Evolutionary conservation across 148 eudicot genomes (phyloP), one percentile per base, ranked within the genome.

Genomic region (Linanthus parryae): DNA sequence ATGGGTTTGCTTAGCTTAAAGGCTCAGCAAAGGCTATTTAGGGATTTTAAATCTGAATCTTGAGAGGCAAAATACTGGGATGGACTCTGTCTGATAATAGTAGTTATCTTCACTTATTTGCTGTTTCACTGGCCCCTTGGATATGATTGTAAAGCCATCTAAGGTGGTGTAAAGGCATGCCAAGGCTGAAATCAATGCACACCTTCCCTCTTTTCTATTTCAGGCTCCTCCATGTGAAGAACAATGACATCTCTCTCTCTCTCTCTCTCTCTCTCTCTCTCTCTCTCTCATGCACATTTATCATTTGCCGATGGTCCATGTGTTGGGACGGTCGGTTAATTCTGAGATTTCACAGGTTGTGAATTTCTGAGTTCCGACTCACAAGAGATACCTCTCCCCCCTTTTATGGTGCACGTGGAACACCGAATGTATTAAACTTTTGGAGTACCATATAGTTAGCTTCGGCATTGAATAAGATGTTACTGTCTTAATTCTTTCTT

Each of bases 1-100:
- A n/a, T 2, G 24, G 40, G 53, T 18, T 66, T 50, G 54, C 61
- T 52, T 61, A 58, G 65, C 72, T 66, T 68, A 29, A 73, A 68
- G 73, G 65, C 44, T 8, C 73, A 68, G 70, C 69, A 73, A 68
- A 55, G 73, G 44, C 35, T 27, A 10, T 27, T 25, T 20, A 39
- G 46, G 15, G 25, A 13, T 7, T 12, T 5, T 37, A 2, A 8
- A n/a, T n/a, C n/a, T n/a, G n/a, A n/a, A n/a, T n/a, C n/a, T n/a
- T n/a, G n/a, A n/a, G n/a, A n/a, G n/a, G n/a, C n/a, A n/a, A n/a
- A n/a, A n/a, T n/a, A n/a, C n/a, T n/a, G n/a, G n/a, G n/a, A n/a
- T n/a, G n/a, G n/a, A n/a, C n/a, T n/a, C n/a, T n/a, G n/a, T n/a
- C n/a, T n/a, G n/a, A n/a, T n/a, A n/a, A n/a, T n/a, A n/a, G n/a